These are phyloP conservation scores for Eimeria falciformis DNA, from an alignment of 169 alveolate species.

Conservation along the genomic window DNA sequence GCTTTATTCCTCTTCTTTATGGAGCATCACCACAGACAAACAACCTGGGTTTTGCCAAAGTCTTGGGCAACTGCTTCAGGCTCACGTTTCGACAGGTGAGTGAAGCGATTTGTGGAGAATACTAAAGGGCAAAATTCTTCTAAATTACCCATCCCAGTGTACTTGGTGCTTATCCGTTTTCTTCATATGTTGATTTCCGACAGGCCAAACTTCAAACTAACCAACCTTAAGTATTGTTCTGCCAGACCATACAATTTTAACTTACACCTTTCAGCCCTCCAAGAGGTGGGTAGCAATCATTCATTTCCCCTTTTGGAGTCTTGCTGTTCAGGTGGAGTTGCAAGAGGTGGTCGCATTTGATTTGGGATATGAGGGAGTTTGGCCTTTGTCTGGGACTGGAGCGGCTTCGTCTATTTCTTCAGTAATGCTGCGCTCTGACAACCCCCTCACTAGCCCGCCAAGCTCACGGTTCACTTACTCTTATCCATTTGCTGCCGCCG, in stretches of 20 bases:
- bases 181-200: no score
- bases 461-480: conserved; percentile 56
- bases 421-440: conserved; percentile 22
- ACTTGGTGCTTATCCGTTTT: no score
- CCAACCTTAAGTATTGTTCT: no score
- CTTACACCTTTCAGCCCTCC: not conserved
- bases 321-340: conserved; percentile 11
- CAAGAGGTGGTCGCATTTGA: conserved; percentile 51
- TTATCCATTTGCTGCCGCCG: conserved; percentile 49
- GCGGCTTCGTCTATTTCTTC: conserved; percentile 39
- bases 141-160: no score
- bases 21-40: conserved; percentile 65
- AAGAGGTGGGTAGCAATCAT: not conserved
- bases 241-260: not conserved
- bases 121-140: no score
- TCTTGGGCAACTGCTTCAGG: conserved; percentile 61
- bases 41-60: conserved; percentile 57
- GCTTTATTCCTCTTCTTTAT: conserved; percentile 48
- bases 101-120: no score
- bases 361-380: conserved; percentile 51
- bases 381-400: conserved; percentile 13
- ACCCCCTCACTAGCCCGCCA: conserved; percentile 35
- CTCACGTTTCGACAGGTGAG: conserved; percentile 63
- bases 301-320: not conserved
- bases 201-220: no score